phyloP scores from a whole-genome alignment of 495 filamentous ascomycete genomes.

The Recurvomyces mirabilis region DNA sequence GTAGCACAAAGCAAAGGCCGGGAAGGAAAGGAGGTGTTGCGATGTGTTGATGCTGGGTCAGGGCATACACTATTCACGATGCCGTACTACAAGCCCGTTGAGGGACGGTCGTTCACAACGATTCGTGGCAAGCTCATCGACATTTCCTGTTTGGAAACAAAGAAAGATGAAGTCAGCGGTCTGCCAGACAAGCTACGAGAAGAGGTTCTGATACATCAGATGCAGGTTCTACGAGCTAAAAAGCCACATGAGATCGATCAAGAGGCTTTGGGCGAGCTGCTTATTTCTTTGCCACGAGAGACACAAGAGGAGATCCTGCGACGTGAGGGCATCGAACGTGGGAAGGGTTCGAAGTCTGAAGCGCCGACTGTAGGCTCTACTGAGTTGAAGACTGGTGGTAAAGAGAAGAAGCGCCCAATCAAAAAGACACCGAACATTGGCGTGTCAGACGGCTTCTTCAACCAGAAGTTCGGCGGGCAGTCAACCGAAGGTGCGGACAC shows the following conservation, averaged over 20 bases:
- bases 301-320: slow-evolving; percentile 2
- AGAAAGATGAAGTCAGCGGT: neutral
- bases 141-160: neutral
- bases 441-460: neutral
- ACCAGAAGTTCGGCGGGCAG: neutral
- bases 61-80: slow-evolving; percentile 18
- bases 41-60: slow-evolving; percentile 14
- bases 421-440: neutral
- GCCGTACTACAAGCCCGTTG: neutral
- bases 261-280: neutral
- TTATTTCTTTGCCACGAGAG: neutral
- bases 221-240: neutral
- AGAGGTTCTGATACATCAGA: neutral
- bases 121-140: slow-evolving; percentile 2
- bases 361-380: too few species aligned
- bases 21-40: slow-evolving; percentile 6
- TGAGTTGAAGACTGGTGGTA: neutral
- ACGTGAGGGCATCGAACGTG: neutral
- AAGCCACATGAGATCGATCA: neutral
- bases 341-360: neutral
- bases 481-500: neutral
- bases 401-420: neutral
- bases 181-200: neutral
- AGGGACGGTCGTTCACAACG: neutral
- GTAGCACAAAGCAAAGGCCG: too few species aligned